Percentiles rank a stretch among this genome's conserved stretches.
Conservation (phyloP, 306 rosid species). For the Hippophae tibetana region DNA sequence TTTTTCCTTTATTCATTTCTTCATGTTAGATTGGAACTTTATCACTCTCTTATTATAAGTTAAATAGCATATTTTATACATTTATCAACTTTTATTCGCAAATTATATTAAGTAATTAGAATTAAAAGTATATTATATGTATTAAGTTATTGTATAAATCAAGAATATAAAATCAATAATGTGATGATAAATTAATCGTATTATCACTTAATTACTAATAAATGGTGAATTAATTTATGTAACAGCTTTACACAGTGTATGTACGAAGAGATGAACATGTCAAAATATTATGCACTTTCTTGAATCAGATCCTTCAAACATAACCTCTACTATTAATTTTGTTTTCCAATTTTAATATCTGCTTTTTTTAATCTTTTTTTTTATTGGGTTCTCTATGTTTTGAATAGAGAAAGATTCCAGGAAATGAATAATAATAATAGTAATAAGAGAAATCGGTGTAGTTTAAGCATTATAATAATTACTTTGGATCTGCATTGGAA, state of each 20-base stretch:
- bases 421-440: conserved; percentile 18
- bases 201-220: too few relatives aligned
- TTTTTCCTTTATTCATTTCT: not conserved
- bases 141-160: too few relatives aligned
- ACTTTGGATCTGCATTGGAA: conserved; percentile 54
- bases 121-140: too few relatives aligned
- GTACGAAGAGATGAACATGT: conserved; percentile 2
- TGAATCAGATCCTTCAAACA: too few relatives aligned
- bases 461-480: not conserved
- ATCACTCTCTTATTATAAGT: too few relatives aligned
- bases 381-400: not conserved
- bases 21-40: too few relatives aligned
- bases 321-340: not conserved
- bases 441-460: conserved; percentile 12
- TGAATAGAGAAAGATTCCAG: conserved; percentile 23
- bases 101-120: too few relatives aligned
- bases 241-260: conserved; percentile 15
- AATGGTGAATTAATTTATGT: too few relatives aligned
- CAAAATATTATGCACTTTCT: not conserved
- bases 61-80: too few relatives aligned
- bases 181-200: too few relatives aligned
- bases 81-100: too few relatives aligned
- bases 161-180: too few relatives aligned
- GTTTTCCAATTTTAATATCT: not conserved
- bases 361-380: not conserved